phyloP scores from a whole-genome alignment of 495 filamentous ascomycete genomes.

The Talaromyces liani region DNA sequence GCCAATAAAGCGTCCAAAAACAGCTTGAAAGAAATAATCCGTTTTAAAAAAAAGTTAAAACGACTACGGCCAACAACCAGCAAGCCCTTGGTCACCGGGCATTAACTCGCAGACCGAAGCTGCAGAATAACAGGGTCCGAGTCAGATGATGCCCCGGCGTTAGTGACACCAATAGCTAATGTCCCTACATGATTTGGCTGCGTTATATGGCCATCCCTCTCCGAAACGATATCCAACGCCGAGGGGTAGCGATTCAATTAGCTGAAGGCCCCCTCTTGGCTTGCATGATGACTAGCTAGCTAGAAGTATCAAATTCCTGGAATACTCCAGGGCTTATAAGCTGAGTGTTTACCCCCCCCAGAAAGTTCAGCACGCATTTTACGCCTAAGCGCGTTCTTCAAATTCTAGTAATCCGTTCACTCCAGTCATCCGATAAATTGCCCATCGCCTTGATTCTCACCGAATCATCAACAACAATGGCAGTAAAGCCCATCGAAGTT shows the following conservation, averaged over 20 bases:
- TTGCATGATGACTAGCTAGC: not conserved
- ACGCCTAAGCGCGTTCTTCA: not conserved
- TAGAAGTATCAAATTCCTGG: not conserved
- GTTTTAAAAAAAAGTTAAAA: too few species aligned
- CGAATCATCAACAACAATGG: not conserved
- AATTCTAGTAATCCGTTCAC: not conserved
- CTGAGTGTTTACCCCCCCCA: too few species aligned
- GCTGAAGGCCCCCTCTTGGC: not conserved
- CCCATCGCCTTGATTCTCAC: not conserved
- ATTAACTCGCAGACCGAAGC: not conserved
- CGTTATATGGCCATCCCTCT: not conserved
- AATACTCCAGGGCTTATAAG: too few species aligned
- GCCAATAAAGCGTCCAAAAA: not conserved
- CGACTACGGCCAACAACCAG: not conserved
- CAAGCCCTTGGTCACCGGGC: not conserved
- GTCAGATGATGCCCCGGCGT: not conserved
- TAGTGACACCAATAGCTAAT: not conserved
- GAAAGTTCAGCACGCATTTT: not conserved
- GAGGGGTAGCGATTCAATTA: not conserved
- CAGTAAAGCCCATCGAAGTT: conserved; percentile 12
- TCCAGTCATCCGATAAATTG: not conserved
- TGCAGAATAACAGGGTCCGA: not conserved
- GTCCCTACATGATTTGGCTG: not conserved
- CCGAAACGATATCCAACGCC: not conserved
- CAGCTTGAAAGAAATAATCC: too few species aligned